phyloP scores from a whole-genome alignment of 768 basidiomycete genomes.

The Pleurotus tuber-regium region DNA sequence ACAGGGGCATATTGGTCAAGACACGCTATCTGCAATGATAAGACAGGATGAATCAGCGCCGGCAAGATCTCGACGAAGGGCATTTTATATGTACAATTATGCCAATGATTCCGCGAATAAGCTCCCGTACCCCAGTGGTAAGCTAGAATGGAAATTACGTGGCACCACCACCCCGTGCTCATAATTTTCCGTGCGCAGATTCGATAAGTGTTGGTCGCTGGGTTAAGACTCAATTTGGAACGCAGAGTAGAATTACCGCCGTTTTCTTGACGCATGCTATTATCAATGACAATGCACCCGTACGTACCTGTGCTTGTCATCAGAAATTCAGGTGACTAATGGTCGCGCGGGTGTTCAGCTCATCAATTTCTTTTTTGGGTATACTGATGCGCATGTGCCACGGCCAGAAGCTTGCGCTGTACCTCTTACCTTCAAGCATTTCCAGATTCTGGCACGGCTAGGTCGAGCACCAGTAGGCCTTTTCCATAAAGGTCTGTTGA shows the following conservation, averaged over 20 bases:
- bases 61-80: slow-evolving; percentile 53
- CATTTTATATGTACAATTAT: slow-evolving; percentile 40
- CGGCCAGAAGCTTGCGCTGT: slow-evolving; percentile 30
- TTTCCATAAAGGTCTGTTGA: background rate
- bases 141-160: slow-evolving; percentile 13
- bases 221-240: slow-evolving; percentile 56
- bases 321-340: background rate
- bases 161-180: slow-evolving; percentile 3
- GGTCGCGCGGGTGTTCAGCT: background rate
- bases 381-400: slow-evolving; percentile 5
- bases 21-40: slow-evolving; percentile 72
- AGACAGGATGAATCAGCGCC: slow-evolving; percentile 68
- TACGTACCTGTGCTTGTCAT: slow-evolving; percentile 21
- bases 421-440: slow-evolving; percentile 75
- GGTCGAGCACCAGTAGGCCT: slow-evolving; percentile 55
- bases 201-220: slow-evolving; percentile 56
- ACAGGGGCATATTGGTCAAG: slow-evolving; percentile 71
- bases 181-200: slow-evolving; percentile 34
- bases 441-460: slow-evolving; percentile 67
- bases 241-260: slow-evolving; percentile 56
- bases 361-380: slow-evolving; percentile 11
- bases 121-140: slow-evolving; percentile 59
- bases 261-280: slow-evolving; percentile 73
- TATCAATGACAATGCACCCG: slow-evolving; percentile 57
- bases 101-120: slow-evolving; percentile 43